Percentiles rank a stretch among this genome's conserved stretches.
These are phyloP conservation scores for Canavalia gladiata DNA, from an alignment of 306 rosid genomes.

Conservation along the genomic window DNA sequence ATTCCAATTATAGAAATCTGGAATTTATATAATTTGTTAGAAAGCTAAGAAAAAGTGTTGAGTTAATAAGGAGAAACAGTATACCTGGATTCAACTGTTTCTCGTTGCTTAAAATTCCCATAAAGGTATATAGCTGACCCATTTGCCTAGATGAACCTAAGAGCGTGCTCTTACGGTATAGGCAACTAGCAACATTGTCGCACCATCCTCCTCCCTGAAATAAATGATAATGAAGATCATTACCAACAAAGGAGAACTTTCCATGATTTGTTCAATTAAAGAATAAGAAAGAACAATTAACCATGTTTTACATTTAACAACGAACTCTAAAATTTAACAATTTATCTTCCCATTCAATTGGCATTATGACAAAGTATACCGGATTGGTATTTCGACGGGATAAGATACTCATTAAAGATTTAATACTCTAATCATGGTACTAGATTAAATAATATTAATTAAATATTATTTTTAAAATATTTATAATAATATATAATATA, in stretches of 20 bases:
- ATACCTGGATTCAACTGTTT: constrained; percentile 73
- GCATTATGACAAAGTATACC: background rate
- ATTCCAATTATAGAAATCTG: constrained; percentile 88
- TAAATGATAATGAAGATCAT: constrained; percentile 34
- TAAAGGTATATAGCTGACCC: constrained; percentile 57
- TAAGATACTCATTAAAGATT: no score
- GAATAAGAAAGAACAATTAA: background rate
- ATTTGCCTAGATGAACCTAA: constrained; percentile 79
- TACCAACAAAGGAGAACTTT: background rate
- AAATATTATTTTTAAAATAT: no score
- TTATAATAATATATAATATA: no score
- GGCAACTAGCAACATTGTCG: constrained; percentile 66
- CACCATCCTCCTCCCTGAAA: constrained; percentile 97
- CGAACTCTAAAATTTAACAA: background rate
- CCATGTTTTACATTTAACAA: background rate
- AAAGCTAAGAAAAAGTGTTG: constrained; percentile 14
- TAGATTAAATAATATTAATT: no score
- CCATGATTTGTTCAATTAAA: constrained; percentile 9
- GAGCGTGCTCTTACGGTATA: constrained; percentile 65
- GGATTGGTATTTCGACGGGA: no score
- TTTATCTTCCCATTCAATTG: background rate
- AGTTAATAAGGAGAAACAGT: background rate
- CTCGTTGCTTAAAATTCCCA: constrained; percentile 62
- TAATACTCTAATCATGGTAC: no score
- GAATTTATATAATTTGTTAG: constrained; percentile 27